Conservation (phyloP, 495 filamentous ascomycete genomes). For the Aspergillus incahuasiensis region DNA sequence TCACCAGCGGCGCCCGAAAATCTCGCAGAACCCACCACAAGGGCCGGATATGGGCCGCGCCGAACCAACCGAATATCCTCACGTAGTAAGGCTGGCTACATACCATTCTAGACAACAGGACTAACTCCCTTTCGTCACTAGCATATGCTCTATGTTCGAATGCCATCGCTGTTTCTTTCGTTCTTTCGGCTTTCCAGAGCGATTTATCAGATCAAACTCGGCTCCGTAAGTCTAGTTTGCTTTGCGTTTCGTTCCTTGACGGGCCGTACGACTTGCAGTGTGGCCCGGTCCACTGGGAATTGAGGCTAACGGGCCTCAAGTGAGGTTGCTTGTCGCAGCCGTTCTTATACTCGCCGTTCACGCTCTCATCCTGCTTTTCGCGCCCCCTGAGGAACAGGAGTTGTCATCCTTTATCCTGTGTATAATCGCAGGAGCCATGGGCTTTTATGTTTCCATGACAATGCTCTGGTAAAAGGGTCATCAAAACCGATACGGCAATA, state of each 20-base stretch:
- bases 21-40: too few species aligned
- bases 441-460: neutral
- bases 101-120: too few species aligned
- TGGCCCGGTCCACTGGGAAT: neutral
- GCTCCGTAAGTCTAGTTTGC: neutral
- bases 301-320: neutral
- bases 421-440: neutral
- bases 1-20: too few species aligned
- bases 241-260: too few species aligned
- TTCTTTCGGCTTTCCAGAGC: neutral
- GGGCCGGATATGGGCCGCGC: too few species aligned
- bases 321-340: neutral
- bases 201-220: neutral
- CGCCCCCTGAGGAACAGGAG: neutral
- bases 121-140: too few species aligned
- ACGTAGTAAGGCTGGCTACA: too few species aligned
- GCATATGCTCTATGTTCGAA: too few species aligned
- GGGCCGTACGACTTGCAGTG: too few species aligned
- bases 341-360: neutral
- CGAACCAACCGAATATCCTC: too few species aligned
- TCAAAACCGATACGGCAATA: too few species aligned
- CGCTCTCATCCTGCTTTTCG: neutral
- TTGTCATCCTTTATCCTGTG: neutral
- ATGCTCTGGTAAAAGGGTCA: neutral
- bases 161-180: neutral